phyloP scores from a whole-genome alignment of 2,329 filamentous ascomycete genomes.

The Bipolaris gigantea region DNA sequence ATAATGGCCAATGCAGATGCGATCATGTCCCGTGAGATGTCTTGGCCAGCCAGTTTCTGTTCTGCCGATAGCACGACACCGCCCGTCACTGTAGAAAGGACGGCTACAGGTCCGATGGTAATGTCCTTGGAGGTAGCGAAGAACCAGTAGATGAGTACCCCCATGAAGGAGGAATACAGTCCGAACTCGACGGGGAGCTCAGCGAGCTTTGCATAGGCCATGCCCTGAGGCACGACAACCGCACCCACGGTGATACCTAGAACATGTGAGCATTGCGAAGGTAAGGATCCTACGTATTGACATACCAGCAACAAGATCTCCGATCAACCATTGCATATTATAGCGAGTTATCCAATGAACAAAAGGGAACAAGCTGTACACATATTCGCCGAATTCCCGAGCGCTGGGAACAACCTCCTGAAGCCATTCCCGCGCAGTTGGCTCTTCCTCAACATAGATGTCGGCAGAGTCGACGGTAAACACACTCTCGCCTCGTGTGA shows the following conservation, averaged over 20 bases:
- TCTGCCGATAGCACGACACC: constrained; percentile 70
- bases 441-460: constrained; percentile 79
- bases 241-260: constrained; percentile 70
- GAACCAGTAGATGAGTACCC: constrained; percentile 93
- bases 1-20: constrained; percentile 71
- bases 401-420: constrained; percentile 62
- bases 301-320: constrained; percentile 85
- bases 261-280: constrained; percentile 11
- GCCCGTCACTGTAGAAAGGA: constrained; percentile 88
- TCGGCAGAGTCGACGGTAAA: constrained; percentile 74
- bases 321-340: constrained; percentile 84
- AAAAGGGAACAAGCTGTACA: constrained; percentile 80
- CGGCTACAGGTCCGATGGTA: constrained; percentile 93
- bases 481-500: constrained; percentile 77
- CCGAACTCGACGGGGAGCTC: constrained; percentile 78
- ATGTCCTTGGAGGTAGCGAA: constrained; percentile 99
- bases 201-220: constrained; percentile 90
- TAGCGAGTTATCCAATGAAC: constrained; percentile 85
- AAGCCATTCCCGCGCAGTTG: constrained; percentile 74
- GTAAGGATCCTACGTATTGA: background rate
- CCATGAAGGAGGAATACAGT: constrained; percentile 95
- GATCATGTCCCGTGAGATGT: constrained; percentile 49
- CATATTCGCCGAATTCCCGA: constrained; percentile 61
- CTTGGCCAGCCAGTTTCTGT: constrained; percentile 47
- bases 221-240: constrained; percentile 88